Base-by-base conservation (phyloP, 2,329 filamentous ascomycete genomes). In the Fonsecaea multimorphosa region DNA sequence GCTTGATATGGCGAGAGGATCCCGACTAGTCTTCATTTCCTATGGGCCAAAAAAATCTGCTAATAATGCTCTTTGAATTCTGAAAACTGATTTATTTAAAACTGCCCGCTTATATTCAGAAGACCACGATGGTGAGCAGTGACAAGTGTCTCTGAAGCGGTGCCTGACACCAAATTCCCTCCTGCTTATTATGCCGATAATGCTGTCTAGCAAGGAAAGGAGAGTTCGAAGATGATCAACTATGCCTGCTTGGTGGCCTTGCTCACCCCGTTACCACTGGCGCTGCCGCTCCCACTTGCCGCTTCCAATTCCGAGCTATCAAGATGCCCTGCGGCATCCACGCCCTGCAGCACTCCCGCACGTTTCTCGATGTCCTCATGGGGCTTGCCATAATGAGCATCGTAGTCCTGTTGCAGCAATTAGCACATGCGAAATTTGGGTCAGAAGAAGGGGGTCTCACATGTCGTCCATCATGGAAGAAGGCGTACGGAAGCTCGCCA, bases 401-500 rank as follows among this genome's bases (percentile, higher is more conserved):
- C 55, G 24, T 63, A 65, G 0, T 63, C 62, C 32, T 61, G 22
- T 60, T 51, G n/a, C 44, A 38, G 27, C n/a, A 40, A 24, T 51
- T 16, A 60, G 58, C 27, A 24, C 27, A 40, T 24, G 11, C 14
- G 3, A 9, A 16, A 36, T 5, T 3, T 7, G 19, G 22, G 27
- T 22, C 1, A 24, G 4, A n/a, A 14, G 7, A 53, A n/a, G 27
- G 32, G 19, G 22, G 46, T 27, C 58, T 52, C 34, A 60, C 58
- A 58, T 70, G 63, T 68, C 73, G 11, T 64, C 70, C 70, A 22
- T 72, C 70, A 34, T 71, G 69, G 69, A 71, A 72, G 61, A 72
- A 71, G 2, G 71, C 74, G 58, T 80, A 80, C 3, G 82, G 78
- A 32, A 78, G 77, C 70, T 84, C 82, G 52, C 82, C 81, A 68